phyloP scores from a whole-genome alignment of 208 protist genomes.

The Trypanosoma melophagium region DNA sequence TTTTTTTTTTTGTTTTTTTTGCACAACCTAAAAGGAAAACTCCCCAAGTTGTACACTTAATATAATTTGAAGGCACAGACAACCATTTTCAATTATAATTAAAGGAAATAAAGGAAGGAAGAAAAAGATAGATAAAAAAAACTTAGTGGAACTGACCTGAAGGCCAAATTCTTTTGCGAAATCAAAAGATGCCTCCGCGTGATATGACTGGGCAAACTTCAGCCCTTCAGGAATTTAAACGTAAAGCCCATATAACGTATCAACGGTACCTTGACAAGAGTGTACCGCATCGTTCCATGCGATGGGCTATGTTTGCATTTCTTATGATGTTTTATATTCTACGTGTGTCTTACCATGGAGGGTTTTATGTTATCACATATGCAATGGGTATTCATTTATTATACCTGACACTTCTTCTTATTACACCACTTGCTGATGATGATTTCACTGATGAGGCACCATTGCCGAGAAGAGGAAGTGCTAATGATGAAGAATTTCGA shows the following conservation, averaged over 20 bases:
- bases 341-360: conserved; percentile 67
- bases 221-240: conserved; percentile 13
- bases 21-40: not conserved
- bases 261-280: conserved; percentile 67
- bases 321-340: conserved; percentile 68
- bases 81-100: too few species aligned
- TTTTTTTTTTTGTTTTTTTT: not conserved
- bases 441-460: conserved; percentile 29
- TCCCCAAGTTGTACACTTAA: not conserved
- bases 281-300: conserved; percentile 64
- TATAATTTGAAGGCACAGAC: not conserved
- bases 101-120: not conserved
- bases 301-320: conserved; percentile 77
- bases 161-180: not conserved
- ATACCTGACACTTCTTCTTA: conserved; percentile 94
- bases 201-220: conserved; percentile 31
- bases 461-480: conserved; percentile 66
- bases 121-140: not conserved
- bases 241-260: conserved; percentile 32
- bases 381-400: conserved; percentile 96
- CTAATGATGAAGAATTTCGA: conserved; percentile 75
- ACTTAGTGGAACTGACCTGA: too few species aligned
- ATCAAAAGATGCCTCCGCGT: conserved; percentile 26
- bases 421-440: conserved; percentile 93
- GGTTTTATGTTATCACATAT: conserved; percentile 97